Evolutionary conservation across 2,329 filamentous ascomycete species (phyloP).

Genomic region (Fusarium mundagurra): DNA sequence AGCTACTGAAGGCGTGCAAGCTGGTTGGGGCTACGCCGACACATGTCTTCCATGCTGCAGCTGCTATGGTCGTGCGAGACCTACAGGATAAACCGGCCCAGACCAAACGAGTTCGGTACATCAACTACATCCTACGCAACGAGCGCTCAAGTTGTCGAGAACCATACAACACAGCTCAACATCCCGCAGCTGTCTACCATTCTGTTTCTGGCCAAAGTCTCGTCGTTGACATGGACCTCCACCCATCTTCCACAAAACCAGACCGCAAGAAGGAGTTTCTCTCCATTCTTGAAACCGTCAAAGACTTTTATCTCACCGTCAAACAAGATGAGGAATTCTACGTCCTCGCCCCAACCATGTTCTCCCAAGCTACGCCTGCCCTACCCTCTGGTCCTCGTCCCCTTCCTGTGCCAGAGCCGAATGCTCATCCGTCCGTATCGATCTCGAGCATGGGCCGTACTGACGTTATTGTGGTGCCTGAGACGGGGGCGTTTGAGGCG

Average conservation of each 20-base stretch:
- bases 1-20: conserved; percentile 35
- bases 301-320: conserved; percentile 43
- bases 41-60: conserved; percentile 48
- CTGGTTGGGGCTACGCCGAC: conserved; percentile 40
- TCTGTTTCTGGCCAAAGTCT: conserved; percentile 44
- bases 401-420: conserved; percentile 40
- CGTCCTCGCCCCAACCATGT: conserved; percentile 40
- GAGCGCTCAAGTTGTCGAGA: conserved; percentile 39
- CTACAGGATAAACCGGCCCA: conserved; percentile 9
- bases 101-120: conserved; percentile 36
- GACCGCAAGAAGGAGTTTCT: conserved; percentile 35
- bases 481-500: conserved; percentile 42
- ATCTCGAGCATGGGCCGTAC: conserved; percentile 50
- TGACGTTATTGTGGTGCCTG: conserved; percentile 47
- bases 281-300: conserved; percentile 36
- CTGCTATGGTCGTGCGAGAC: conserved; percentile 44
- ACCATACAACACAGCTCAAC: conserved; percentile 37
- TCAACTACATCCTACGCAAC: conserved; percentile 48
- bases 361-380: conserved; percentile 15
- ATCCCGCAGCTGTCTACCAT: conserved; percentile 46
- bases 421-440: conserved; percentile 40
- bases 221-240: conserved; percentile 39
- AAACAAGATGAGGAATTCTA: conserved; percentile 45
- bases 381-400: conserved; percentile 20
- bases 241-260: rapidly evolving